Evolutionary conservation across 2,329 filamentous ascomycete species (phyloP).

Genomic region (Teratosphaeria nubilosa): DNA sequence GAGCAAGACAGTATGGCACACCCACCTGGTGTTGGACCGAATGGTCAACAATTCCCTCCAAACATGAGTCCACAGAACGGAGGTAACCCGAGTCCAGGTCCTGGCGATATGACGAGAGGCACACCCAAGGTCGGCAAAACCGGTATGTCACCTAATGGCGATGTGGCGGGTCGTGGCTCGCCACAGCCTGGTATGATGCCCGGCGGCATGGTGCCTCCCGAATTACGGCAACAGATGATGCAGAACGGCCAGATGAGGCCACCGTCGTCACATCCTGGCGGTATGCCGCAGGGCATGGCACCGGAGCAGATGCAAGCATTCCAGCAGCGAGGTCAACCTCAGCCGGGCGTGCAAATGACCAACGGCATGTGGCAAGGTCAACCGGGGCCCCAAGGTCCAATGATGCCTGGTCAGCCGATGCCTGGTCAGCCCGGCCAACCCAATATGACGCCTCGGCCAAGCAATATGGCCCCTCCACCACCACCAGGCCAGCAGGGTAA

Average conservation of each 20-base stretch:
- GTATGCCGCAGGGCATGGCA: slow-evolving; percentile 28
- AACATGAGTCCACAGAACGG: slow-evolving; percentile 59
- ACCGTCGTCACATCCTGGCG: slow-evolving; percentile 54
- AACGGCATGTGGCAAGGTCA: slow-evolving; percentile 18
- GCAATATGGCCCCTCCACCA: slow-evolving; percentile 41
- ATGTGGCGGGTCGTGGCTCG: slow-evolving; percentile 54
- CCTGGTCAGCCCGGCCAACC: slow-evolving; percentile 40
- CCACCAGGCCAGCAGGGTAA: slow-evolving; percentile 38
- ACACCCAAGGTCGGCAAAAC: slow-evolving; percentile 63
- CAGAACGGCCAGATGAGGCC: slow-evolving; percentile 30
- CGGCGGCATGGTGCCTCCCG: slow-evolving; percentile 26
- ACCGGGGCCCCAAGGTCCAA: slow-evolving; percentile 24
- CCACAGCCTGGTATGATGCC: slow-evolving; percentile 52
- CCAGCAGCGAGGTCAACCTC: slow-evolving; percentile 32
- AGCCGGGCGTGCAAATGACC: slow-evolving; percentile 33
- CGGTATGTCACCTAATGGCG: slow-evolving; percentile 59
- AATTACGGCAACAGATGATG: slow-evolving; percentile 27
- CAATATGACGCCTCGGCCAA: slow-evolving; percentile 59
- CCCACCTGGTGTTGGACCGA: slow-evolving; percentile 34
- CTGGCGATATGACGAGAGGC: slow-evolving; percentile 66
- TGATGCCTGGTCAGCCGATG: slow-evolving; percentile 34
- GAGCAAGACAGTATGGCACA: slow-evolving; percentile 60
- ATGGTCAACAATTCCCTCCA: slow-evolving; percentile 30
- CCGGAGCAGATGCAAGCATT: slow-evolving; percentile 29
- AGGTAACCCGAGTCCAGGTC: slow-evolving; percentile 63